Evolutionary conservation across 306 rosid genomes (phyloP).

Genomic region (Malus orientalis): DNA sequence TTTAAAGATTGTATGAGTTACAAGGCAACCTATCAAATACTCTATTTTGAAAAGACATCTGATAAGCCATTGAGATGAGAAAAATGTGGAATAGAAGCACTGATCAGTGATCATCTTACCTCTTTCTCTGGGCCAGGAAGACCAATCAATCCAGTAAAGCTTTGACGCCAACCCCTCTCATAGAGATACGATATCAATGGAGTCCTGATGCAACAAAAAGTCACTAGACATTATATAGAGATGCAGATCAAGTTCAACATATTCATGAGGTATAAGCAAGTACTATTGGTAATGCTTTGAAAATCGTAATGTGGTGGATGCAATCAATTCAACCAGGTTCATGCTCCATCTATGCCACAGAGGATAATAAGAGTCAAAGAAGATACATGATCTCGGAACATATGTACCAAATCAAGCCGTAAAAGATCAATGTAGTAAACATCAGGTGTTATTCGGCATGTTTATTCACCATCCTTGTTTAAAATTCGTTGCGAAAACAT

Average conservation of each 20-base stretch:
- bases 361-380: not conserved
- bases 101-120: conserved; percentile 35
- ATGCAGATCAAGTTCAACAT: conserved; percentile 1
- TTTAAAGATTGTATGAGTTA: not conserved
- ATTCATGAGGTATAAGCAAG: not conserved
- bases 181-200: conserved; percentile 73
- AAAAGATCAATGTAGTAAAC: not conserved
- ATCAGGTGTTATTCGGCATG: not conserved
- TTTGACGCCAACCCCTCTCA: conserved; percentile 98
- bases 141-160: conserved; percentile 60
- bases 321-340: not conserved
- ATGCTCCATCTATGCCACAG: not conserved
- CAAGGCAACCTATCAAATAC: not conserved
- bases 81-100: not conserved
- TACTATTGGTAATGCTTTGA: not conserved
- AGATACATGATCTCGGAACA: not conserved
- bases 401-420: not conserved
- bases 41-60: not conserved
- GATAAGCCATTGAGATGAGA: not conserved
- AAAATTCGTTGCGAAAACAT: not conserved
- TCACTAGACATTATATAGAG: conserved; percentile 10
- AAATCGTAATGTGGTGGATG: not conserved
- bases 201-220: conserved; percentile 48
- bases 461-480: not conserved
- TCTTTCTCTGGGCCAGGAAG: conserved; percentile 93